Base-by-base conservation (phyloP, 495 filamentous ascomycete species). In the Neurospora intermedia region DNA sequence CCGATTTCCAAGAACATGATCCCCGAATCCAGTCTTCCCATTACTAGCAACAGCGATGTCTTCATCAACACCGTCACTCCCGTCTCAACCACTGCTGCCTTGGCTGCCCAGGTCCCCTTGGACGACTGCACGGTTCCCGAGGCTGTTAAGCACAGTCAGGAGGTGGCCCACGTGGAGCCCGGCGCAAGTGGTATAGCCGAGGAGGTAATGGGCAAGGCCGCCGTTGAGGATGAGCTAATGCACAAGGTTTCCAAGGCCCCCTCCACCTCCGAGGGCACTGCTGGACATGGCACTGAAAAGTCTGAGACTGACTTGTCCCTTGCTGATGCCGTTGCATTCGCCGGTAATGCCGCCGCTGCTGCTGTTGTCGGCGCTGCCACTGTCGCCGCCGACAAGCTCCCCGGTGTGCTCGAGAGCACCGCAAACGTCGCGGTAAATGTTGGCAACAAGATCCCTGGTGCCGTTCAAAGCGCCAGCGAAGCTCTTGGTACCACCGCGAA, bases 11-110 rank as follows among this genome's bases (percentile, higher is more conserved):
- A 83, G 42, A 90, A 87, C 80, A 82, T 92, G 83, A 95, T 96
- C 75, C 94, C 94, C 11, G 93, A 97, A 82, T 96, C 93, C 31
- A 93, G 92, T 81, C 86, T 96, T 70, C 92, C 92, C 20, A 91
- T 94, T 76, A 87, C 86, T 54, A 76, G 78, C 70, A 76, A 75
- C 66, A 74, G 77, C 38, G 88, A 85, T 71, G 86, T 85, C 75
- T 86, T 84, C 18, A 88, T 94, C 74, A 91, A 89, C 75, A 93
- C 91, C 10, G 90, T 87, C 38, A 88, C 86, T 6, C 89, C 92
- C 5, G 81, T 81, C 38, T 88, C 92, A 69, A 95, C 93, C 18
- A 96, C 93, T 42, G 89, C 90, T 70, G 87, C 83, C 23, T 86
- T 96, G 59, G 77, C 75, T 18, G 75, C 71, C 45, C 78, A 82